phyloP scores from a whole-genome alignment of 1,284 basidiomycete genomes.

The Singerocomus inundabilis region DNA sequence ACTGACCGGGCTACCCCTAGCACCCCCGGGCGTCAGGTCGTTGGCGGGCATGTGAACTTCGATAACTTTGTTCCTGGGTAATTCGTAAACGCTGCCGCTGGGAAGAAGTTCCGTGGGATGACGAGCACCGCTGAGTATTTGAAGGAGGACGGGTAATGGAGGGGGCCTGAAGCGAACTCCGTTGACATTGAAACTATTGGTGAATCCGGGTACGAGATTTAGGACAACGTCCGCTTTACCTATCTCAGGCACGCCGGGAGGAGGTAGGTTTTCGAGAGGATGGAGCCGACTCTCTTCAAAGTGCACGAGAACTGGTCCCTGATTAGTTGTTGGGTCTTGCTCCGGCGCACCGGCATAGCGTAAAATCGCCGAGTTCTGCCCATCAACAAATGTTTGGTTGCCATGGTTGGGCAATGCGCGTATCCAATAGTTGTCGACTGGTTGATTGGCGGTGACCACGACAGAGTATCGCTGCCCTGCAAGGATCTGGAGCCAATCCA shows the following conservation, averaged over 20 bases:
- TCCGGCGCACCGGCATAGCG: constrained; percentile 41
- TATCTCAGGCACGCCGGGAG: constrained; percentile 33
- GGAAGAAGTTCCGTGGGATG: constrained; percentile 46
- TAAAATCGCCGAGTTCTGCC: constrained; percentile 43
- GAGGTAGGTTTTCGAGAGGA: constrained; percentile 24
- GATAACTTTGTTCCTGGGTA: constrained; percentile 47
- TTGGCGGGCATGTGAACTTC: constrained; percentile 41
- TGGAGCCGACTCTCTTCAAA: constrained; percentile 36
- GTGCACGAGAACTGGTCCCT: constrained; percentile 9
- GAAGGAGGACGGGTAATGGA: constrained; percentile 46
- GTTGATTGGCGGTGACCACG: constrained; percentile 38
- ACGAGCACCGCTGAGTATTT: constrained; percentile 48
- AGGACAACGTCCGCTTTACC: constrained; percentile 40
- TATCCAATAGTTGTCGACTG: constrained; percentile 36
- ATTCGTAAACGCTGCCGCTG: constrained; percentile 41
- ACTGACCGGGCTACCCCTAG: constrained; percentile 38
- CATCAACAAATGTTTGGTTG: constrained; percentile 28
- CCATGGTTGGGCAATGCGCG: constrained; percentile 28
- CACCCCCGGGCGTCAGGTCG: constrained; percentile 28
- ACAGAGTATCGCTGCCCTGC: constrained; percentile 39
- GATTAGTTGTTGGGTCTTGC: constrained; percentile 34
- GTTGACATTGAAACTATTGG: constrained; percentile 36
- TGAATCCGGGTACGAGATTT: constrained; percentile 27
- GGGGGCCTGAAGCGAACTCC: constrained; percentile 38
- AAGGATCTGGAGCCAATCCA: constrained; percentile 35